Evolutionary conservation across 257 asterid genomes (phyloP).

Genomic region (Craterostigma plantagineum): DNA sequence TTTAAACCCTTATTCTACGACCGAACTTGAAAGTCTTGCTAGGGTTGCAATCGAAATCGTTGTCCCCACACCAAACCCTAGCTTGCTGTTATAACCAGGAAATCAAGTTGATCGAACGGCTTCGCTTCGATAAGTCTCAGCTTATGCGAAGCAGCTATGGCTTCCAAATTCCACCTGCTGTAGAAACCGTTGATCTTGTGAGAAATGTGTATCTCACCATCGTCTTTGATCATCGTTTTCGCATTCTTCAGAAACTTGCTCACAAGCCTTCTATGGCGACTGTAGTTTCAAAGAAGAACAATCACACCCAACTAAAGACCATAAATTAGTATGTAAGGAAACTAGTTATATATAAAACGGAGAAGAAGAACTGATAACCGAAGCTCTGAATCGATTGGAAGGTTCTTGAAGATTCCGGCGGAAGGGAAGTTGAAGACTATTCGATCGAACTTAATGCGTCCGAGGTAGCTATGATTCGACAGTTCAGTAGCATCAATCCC

Average conservation of each 20-base stretch:
- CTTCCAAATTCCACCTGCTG: constrained; percentile 12
- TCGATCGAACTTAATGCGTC: constrained; percentile 20
- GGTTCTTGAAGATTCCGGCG: constrained; percentile 14
- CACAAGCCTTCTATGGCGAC: constrained; percentile 13
- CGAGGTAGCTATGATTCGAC: constrained; percentile 10
- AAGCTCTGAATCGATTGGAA: constrained; percentile 8
- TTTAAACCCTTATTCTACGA: not conserved
- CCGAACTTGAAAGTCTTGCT: constrained; percentile 23
- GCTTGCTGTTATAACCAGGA: constrained; percentile 22
- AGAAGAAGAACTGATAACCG: constrained; percentile 9
- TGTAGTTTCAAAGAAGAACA: too few species aligned
- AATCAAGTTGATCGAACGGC: constrained; percentile 6
- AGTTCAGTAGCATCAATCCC: constrained; percentile 24
- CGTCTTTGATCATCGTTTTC: constrained; percentile 12
- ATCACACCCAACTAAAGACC: too few species aligned
- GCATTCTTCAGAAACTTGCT: constrained; percentile 18
- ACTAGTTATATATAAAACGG: too few species aligned
- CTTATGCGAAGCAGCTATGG: constrained; percentile 10
- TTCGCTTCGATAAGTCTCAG: constrained; percentile 9
- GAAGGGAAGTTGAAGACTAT: constrained; percentile 33
- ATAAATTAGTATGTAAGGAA: too few species aligned
- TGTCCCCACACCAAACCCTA: constrained; percentile 22
- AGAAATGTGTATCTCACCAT: constrained; percentile 13
- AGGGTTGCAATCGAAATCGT: constrained; percentile 15
- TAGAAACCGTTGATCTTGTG: constrained; percentile 20